These are phyloP conservation scores for Cicer bijugum DNA, from an alignment of 306 rosid genomes.

Conservation along the genomic window DNA sequence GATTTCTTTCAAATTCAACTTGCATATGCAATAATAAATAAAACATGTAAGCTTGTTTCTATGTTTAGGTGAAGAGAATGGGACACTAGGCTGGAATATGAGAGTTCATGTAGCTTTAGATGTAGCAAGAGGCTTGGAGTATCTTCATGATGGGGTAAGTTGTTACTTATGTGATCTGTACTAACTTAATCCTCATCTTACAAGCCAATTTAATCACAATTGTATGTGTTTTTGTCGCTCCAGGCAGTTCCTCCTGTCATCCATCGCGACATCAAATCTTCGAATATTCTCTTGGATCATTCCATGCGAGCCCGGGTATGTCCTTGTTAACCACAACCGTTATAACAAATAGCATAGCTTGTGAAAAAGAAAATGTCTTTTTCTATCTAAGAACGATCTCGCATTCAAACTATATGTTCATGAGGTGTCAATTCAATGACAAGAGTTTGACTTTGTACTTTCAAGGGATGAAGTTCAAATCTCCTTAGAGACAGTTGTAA, in stretches of 20 bases:
- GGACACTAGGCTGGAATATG: slow-evolving; percentile 80
- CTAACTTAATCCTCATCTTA: slow-evolving; percentile 29
- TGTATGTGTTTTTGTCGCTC: slow-evolving; percentile 31
- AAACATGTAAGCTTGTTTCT: slow-evolving; percentile 22
- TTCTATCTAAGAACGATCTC: neutral
- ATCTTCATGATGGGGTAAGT: slow-evolving; percentile 98
- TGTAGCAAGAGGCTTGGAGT: slow-evolving; percentile 94
- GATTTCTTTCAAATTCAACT: slow-evolving; percentile 9
- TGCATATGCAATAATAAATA: slow-evolving; percentile 4
- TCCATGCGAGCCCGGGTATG: slow-evolving; percentile 95
- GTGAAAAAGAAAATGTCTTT: neutral
- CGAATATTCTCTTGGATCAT: slow-evolving; percentile 85
- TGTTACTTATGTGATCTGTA: slow-evolving; percentile 14
- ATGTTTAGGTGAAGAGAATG: slow-evolving; percentile 65
- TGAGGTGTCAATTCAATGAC: too few species aligned
- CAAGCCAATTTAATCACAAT: slow-evolving; percentile 12
- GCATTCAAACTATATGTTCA: too few species aligned
- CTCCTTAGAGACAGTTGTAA: too few species aligned
- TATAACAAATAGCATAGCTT: too few species aligned
- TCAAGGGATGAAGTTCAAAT: too few species aligned
- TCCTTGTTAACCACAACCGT: neutral
- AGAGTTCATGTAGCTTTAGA: slow-evolving; percentile 88
- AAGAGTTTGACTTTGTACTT: neutral
- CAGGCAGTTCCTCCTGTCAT: slow-evolving; percentile 99
- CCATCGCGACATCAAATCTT: slow-evolving; percentile 92